Conservation (phyloP, 257 asterid genomes). For the Hygrophila difformis region DNA sequence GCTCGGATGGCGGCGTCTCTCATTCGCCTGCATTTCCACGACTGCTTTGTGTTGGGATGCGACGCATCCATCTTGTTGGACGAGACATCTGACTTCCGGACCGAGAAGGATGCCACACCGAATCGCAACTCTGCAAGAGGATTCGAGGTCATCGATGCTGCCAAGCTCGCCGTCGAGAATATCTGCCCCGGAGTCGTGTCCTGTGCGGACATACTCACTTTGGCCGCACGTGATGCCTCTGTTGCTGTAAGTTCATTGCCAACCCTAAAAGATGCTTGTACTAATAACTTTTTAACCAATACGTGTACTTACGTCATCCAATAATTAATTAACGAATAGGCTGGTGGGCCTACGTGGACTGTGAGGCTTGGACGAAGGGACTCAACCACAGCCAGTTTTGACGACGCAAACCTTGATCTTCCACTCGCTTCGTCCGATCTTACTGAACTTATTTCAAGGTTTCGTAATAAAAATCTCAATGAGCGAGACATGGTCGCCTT, state of each 20-base stretch:
- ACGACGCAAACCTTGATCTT: slow-evolving; percentile 27
- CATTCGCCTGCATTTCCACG: slow-evolving; percentile 45
- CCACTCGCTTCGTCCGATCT: slow-evolving; percentile 21
- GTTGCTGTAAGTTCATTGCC: slow-evolving; percentile 19
- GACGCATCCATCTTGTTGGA: slow-evolving; percentile 39
- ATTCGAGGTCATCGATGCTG: slow-evolving; percentile 29
- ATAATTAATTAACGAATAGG: slow-evolving; percentile 16
- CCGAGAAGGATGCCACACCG: slow-evolving; percentile 30
- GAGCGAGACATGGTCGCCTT: slow-evolving; percentile 41
- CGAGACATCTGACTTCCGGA: slow-evolving; percentile 20
- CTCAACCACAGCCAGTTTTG: slow-evolving; percentile 32
- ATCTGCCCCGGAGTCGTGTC: slow-evolving; percentile 41
- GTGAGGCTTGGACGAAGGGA: slow-evolving; percentile 42
- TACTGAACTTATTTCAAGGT: slow-evolving; percentile 17
- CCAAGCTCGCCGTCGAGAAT: slow-evolving; percentile 32
- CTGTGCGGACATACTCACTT: slow-evolving; percentile 40
- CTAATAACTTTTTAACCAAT: neutral
- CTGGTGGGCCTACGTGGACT: slow-evolving; percentile 41
- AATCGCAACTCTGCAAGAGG: slow-evolving; percentile 31
- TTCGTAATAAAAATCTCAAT: slow-evolving; percentile 21
- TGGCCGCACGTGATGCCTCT: slow-evolving; percentile 41
- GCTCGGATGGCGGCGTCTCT: slow-evolving; percentile 42
- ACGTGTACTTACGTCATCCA: too few relatives aligned
- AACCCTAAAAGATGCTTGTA: neutral
- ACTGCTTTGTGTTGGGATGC: slow-evolving; percentile 42